Conservation (phyloP, 305 asterid genomes). For the Coffea humblotiana region DNA sequence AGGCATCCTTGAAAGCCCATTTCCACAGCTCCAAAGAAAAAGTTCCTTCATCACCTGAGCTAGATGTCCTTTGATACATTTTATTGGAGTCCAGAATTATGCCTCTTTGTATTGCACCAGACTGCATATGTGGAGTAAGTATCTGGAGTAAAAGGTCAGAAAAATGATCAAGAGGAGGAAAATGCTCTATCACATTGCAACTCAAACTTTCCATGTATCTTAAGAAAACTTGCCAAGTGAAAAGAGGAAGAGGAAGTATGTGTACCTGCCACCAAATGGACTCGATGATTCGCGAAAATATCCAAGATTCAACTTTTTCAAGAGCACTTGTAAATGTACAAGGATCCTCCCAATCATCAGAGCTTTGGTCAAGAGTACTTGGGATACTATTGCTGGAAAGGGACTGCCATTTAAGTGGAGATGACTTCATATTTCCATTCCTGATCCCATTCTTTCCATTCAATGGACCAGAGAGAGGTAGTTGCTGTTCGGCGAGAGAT, state of each 20-base stretch:
- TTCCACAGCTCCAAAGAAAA: slow-evolving; percentile 78
- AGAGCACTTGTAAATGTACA: slow-evolving; percentile 50
- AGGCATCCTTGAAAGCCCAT: slow-evolving; percentile 82
- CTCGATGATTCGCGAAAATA: slow-evolving; percentile 71
- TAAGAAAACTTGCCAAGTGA: slow-evolving; percentile 6
- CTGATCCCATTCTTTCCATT: slow-evolving; percentile 25
- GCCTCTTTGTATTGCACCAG: slow-evolving; percentile 46
- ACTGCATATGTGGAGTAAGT: slow-evolving; percentile 87
- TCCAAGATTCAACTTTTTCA: slow-evolving; percentile 72
- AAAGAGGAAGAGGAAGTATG: slow-evolving; percentile 10
- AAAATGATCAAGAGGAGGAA: neutral
- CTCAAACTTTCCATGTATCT: neutral
- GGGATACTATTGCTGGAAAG: slow-evolving; percentile 33
- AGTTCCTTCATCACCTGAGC: slow-evolving; percentile 47
- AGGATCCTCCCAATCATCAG: slow-evolving; percentile 60
- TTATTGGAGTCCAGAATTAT: slow-evolving; percentile 37
- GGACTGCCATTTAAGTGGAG: slow-evolving; percentile 57
- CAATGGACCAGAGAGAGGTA: slow-evolving; percentile 36
- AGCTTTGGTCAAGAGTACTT: slow-evolving; percentile 28
- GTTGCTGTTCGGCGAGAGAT: slow-evolving; percentile 37
- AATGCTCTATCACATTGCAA: neutral
- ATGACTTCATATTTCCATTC: slow-evolving; percentile 34
- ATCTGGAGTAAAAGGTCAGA: slow-evolving; percentile 40
- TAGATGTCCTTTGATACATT: slow-evolving; percentile 38
- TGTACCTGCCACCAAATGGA: slow-evolving; percentile 94